Evolutionary conservation across 768 basidiomycete species (phyloP), one percentile per base, ranked within the genome.

Genomic region (Hygrocybe punicea): DNA sequence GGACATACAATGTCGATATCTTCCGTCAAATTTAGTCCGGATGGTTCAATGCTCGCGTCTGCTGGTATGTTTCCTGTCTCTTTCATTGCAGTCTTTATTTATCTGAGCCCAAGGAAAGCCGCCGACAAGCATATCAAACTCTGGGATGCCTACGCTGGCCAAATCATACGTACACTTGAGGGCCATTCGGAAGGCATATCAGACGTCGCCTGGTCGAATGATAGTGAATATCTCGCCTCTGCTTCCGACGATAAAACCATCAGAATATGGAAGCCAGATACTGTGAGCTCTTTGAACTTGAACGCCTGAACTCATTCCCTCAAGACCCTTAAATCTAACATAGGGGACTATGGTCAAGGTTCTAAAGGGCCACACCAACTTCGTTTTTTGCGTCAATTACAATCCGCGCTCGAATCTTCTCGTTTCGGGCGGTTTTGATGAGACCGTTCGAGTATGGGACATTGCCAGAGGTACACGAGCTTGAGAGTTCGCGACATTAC

Each of bases 381-480:
- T 93, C 58, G 93, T 98, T 1, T 94, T 97, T 65, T 95, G 93
- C 61, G 80, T 98, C 19, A 90, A 93, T 65, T 98, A 88, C 72
- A 94, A 91, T 63, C 94, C 93, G 1, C 82, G 86, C 67, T 90
- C 91, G 0, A 95, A 93, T 69, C 75, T 99, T 34, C 76, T 98
- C 53, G 97, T 91, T 14, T 95, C 92, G 19, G 97, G 97, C 29
- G 90, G 91, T 1, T 95, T 90, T 65, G 97, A 99, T 64, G 97
- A 99, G 76, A 93, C 90, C 14, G 91, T 98, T 16, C 83, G 92
- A 48, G 81, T 98, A n/a, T 98, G 96, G 96, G 95, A 99, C 69
- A 86, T 96, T 24, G 85, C 90, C 23, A 78, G 87, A 81, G 93
- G 93, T 93, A 60, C 16, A 71, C 60, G 51, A 39, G 23, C 16